Evolutionary conservation across 1,284 basidiomycete genomes (phyloP).

Genomic region (Abortiporus biennis): DNA sequence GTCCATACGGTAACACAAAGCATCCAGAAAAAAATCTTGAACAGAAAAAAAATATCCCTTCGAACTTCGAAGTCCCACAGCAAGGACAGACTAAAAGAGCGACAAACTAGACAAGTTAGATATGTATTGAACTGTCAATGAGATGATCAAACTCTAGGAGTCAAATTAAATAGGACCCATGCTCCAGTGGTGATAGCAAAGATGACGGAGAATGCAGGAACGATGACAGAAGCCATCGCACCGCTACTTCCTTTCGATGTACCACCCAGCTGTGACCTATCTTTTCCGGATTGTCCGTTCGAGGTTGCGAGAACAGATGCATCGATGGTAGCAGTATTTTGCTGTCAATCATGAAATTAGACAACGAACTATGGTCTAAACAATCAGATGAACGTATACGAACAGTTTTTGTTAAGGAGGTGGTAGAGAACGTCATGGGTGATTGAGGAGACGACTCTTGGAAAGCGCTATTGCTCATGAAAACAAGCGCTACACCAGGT

Average conservation of each 20-base stretch:
- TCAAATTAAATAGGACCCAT: not conserved
- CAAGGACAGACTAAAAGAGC: slow-evolving; percentile 20
- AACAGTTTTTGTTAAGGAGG: slow-evolving; percentile 36
- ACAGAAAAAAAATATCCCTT: too few species aligned
- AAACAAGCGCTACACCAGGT: slow-evolving; percentile 69
- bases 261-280: slow-evolving; percentile 20
- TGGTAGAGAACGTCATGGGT: slow-evolving; percentile 53
- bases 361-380: not conserved
- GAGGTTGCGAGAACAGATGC: slow-evolving; percentile 26
- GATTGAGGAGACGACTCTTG: slow-evolving; percentile 29
- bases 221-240: slow-evolving; percentile 5
- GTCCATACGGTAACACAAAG: too few species aligned
- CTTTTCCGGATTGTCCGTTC: slow-evolving; percentile 26
- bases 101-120: slow-evolving; percentile 8
- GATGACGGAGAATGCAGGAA: not conserved
- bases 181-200: not conserved
- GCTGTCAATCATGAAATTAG: not conserved
- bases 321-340: slow-evolving; percentile 22
- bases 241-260: slow-evolving; percentile 28
- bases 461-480: slow-evolving; percentile 45
- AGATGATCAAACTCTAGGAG: not conserved
- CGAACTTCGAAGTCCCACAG: too few species aligned
- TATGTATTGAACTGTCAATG: not conserved
- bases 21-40: too few species aligned
- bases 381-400: not conserved